phyloP scores from a whole-genome alignment of 2,329 filamentous ascomycete species.

The Scedosporium aurantiacum region DNA sequence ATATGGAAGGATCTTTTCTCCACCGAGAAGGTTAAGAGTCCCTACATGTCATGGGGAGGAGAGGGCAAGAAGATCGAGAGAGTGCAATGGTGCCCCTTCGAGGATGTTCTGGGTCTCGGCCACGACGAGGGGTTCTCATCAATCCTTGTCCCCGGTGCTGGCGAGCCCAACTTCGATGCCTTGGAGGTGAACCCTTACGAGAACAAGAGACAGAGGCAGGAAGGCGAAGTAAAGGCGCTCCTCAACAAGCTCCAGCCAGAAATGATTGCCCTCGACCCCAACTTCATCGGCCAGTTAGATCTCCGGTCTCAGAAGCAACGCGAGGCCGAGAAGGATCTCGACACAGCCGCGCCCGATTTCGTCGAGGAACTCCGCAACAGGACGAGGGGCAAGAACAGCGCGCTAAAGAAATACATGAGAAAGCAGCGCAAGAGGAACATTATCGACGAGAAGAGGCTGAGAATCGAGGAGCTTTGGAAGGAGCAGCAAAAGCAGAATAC shows the following conservation, averaged over 20 bases:
- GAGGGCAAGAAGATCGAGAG: conserved; percentile 73
- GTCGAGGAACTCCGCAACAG: conserved; percentile 60
- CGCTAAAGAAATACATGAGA: conserved; percentile 73
- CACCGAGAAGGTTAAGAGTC: conserved; percentile 69
- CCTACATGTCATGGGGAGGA: conserved; percentile 89
- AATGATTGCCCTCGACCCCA: conserved; percentile 92
- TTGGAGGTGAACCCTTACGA: conserved; percentile 94
- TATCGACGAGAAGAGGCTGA: conserved; percentile 87
- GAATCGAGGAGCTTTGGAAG: conserved; percentile 72
- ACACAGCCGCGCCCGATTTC: conserved; percentile 49
- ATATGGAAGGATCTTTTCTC: conserved; percentile 88
- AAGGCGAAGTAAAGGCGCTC: conserved; percentile 77
- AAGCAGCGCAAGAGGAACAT: conserved; percentile 92
- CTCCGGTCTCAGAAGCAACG: conserved; percentile 67
- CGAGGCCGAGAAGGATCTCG: conserved; percentile 67
- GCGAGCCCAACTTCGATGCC: conserved; percentile 92
- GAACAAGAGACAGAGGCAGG: conserved; percentile 82
- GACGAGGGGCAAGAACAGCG: conserved; percentile 80
- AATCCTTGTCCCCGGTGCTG: conserved; percentile 85
- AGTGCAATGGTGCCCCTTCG: conserved; percentile 85
- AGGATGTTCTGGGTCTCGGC: conserved; percentile 79
- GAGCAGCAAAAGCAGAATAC: conserved; percentile 58
- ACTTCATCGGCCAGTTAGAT: conserved; percentile 83
- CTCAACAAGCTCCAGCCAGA: conserved; percentile 93
- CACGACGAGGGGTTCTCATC: conserved; percentile 83